Base-by-base conservation (phyloP, 345 rosid species). In the Acer campestre region DNA sequence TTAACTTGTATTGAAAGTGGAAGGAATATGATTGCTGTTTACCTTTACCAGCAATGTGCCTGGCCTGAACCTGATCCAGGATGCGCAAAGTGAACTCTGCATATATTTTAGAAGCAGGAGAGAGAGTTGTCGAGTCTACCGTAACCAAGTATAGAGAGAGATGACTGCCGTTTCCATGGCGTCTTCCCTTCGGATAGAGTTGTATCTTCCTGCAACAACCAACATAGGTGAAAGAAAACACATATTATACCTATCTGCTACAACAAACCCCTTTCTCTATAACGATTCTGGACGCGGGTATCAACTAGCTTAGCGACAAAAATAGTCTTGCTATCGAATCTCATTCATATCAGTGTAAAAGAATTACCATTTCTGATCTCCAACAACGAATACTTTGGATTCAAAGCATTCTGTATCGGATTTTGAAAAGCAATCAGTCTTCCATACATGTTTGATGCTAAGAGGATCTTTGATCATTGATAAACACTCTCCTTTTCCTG, bases 361-460 rank as follows among this genome's bases (percentile, higher is more conserved):
- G 7, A 7, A 51, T 27, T 84, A 85, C 89, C 91, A 86, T 70
- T 80, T 81, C 16, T 73, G 77, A 73, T 73, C 81, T 18, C 87
- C 88, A 1, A 69, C 70, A 40, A 7, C 0, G 71, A 86, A 85
- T 27, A 48, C 67, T 46, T 31, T 23, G 1, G 88, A 86, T 16
- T 84, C 84, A 4, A 6, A 2, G 20, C 10, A 73, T 65, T 75
- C 74, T 66, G 53, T 51, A 2, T 49, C 75, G n/a, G 77, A 58
- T 16, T 61, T 79, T 0, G 84, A 79, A 63, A 85, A 85, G 79
- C 68, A 77, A 4, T 77, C 78, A 27, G 86, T 74, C 77, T 53
- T 79, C 91, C 91, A 88, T 20, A 61, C 23, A 63, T 75, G 69
- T 44, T 75, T 83, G 61, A 58, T 53, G 17, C 53, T 8, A 18